A percentile compares a stretch with the other conserved stretches of the same genome.
These are phyloP conservation scores for Chlorella sp. DNA, from an alignment of 139 green algal genomes.

Conservation along the genomic window DNA sequence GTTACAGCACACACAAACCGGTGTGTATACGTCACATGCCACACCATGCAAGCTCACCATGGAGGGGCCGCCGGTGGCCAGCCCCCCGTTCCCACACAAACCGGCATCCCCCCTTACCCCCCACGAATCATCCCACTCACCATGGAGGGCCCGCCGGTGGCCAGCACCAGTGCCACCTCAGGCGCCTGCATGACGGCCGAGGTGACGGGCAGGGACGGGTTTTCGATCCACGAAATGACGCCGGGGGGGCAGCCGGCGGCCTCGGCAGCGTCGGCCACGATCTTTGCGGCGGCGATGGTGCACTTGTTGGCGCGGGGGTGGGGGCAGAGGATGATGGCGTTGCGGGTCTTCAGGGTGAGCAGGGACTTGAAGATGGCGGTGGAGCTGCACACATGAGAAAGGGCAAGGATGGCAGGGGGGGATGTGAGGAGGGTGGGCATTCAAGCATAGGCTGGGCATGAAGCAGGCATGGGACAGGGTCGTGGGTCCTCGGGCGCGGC, in stretches of 20 bases:
- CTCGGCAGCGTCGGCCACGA: constrained; percentile 73
- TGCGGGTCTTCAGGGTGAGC: constrained; percentile 76
- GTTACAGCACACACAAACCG: background rate
- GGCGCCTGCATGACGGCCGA: background rate
- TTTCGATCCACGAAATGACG: constrained; percentile 73
- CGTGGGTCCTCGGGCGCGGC: no score
- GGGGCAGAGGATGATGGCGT: constrained; percentile 71
- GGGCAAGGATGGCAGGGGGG: background rate
- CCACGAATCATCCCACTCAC: constrained; percentile 26
- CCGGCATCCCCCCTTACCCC: no score
- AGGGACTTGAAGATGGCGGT: constrained; percentile 75
- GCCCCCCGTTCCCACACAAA: background rate
- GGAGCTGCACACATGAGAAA: background rate
- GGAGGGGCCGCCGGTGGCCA: constrained; percentile 1
- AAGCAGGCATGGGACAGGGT: no score
- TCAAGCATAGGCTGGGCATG: no score
- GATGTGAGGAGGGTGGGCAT: background rate
- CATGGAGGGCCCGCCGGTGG: constrained; percentile 76
- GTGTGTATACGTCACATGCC: no score
- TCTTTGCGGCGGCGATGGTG: constrained; percentile 68
- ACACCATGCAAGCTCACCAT: constrained; percentile 59
- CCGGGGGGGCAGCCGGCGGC: constrained; percentile 57
- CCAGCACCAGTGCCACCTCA: constrained; percentile 62
- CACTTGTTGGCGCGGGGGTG: constrained; percentile 66
- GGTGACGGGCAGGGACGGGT: constrained; percentile 59